phyloP scores from a whole-genome alignment of 2,329 filamentous ascomycete species.

The Fusarium sp. region DNA sequence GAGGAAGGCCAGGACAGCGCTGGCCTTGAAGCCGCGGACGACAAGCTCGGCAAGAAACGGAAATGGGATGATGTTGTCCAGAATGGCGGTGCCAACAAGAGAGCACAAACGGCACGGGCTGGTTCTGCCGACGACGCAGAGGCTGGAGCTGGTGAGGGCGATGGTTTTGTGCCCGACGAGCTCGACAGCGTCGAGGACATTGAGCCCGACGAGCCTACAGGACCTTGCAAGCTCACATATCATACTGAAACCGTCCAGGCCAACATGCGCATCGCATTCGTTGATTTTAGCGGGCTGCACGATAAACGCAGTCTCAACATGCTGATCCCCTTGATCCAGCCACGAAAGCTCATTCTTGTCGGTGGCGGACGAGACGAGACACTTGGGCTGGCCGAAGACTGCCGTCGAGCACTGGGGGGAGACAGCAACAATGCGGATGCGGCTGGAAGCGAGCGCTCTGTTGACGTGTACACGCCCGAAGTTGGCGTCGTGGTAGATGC shows the following conservation, averaged over 20 bases:
- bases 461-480: slow-evolving; percentile 82
- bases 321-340: slow-evolving; percentile 92
- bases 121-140: slow-evolving; percentile 57
- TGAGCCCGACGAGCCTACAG: slow-evolving; percentile 60
- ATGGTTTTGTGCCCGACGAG: slow-evolving; percentile 61
- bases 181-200: slow-evolving; percentile 67
- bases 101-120: slow-evolving; percentile 59
- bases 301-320: slow-evolving; percentile 94
- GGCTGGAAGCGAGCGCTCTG: slow-evolving; percentile 57
- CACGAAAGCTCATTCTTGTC: slow-evolving; percentile 92
- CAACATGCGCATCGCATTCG: slow-evolving; percentile 80
- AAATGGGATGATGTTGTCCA: slow-evolving; percentile 82
- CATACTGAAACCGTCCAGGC: slow-evolving; percentile 70
- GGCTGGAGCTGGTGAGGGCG: slow-evolving; percentile 46
- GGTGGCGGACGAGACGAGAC: slow-evolving; percentile 85
- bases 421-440: slow-evolving; percentile 10
- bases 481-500: slow-evolving; percentile 82
- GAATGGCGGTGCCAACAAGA: slow-evolving; percentile 62
- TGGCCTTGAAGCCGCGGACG: slow-evolving; percentile 57
- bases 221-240: slow-evolving; percentile 80
- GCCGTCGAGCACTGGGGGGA: slow-evolving; percentile 67
- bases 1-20: slow-evolving; percentile 68
- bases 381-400: slow-evolving; percentile 78
- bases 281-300: slow-evolving; percentile 92
- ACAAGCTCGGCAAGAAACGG: slow-evolving; percentile 86